These are phyloP conservation scores for Favolaschia claudopus DNA, from an alignment of 768 basidiomycete genomes.

Conservation along the genomic window DNA sequence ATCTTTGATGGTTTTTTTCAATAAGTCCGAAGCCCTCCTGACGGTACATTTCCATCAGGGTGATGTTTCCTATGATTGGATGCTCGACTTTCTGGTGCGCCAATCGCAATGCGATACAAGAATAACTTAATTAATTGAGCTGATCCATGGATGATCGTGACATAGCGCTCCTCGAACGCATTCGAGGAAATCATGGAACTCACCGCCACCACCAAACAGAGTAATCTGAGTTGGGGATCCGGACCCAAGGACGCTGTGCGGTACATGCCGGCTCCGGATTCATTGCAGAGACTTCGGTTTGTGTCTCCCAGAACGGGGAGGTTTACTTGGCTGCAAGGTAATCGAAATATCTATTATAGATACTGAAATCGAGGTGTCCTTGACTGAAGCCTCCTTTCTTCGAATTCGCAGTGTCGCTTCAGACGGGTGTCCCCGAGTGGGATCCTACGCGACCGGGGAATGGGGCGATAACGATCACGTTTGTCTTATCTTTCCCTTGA, in stretches of 20 bases:
- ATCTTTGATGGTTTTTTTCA: no score
- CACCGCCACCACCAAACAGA: slow-evolving; percentile 10
- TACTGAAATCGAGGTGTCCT: no score
- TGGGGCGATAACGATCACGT: slow-evolving; percentile 2
- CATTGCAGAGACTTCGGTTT: slow-evolving; percentile 1
- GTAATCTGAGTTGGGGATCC: slow-evolving; percentile 3
- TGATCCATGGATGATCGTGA: background rate
- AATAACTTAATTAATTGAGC: no score
- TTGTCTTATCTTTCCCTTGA: background rate
- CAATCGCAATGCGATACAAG: no score
- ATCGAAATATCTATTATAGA: background rate
- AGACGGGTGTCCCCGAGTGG: background rate
- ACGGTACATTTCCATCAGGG: background rate
- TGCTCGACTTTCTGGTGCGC: slow-evolving; percentile 4
- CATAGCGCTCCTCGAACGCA: slow-evolving; percentile 9
- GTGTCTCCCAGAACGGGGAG: background rate
- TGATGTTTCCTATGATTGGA: slow-evolving; percentile 10
- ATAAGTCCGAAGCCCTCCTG: slow-evolving; percentile 4
- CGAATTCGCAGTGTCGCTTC: background rate
- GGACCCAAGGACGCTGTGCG: slow-evolving; percentile 8
- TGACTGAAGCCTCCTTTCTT: background rate
- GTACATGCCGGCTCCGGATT: slow-evolving; percentile 1
- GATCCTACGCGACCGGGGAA: background rate
- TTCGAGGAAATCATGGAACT: background rate
- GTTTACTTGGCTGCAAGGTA: slow-evolving; percentile 11